Evolutionary conservation across 2,329 filamentous ascomycete species (phyloP).

Genomic region (Aureobasidium sp.): DNA sequence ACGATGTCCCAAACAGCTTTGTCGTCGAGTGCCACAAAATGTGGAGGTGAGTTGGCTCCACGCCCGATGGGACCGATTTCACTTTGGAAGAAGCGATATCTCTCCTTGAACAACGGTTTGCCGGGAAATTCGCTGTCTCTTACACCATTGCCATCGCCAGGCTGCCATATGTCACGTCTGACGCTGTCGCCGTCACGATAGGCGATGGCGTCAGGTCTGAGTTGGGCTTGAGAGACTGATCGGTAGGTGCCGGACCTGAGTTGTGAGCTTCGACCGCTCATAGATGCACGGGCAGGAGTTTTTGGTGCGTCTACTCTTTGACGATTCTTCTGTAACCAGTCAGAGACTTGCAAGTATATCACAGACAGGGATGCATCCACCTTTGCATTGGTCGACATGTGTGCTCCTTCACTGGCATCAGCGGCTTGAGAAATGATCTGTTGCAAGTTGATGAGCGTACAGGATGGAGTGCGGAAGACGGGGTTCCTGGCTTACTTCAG

Average conservation of each 20-base stretch:
- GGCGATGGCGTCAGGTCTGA: not conserved
- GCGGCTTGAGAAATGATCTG: not conserved
- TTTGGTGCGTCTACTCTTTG: not conserved
- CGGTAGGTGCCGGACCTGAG: not conserved
- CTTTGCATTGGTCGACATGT: not conserved
- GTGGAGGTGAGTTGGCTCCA: conserved; percentile 29
- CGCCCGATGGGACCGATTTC: conserved; percentile 26
- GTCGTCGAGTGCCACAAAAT: conserved; percentile 37
- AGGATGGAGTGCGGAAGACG: not conserved
- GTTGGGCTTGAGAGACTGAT: not conserved
- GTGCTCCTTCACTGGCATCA: not conserved
- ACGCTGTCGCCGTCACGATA: conserved; percentile 17
- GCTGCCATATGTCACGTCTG: conserved; percentile 32
- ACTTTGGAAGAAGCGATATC: conserved; percentile 35
- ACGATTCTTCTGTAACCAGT: not conserved
- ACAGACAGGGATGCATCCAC: not conserved
- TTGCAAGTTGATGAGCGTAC: not conserved
- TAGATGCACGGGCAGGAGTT: not conserved
- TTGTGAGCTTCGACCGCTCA: not conserved
- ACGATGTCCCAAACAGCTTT: conserved; percentile 30
- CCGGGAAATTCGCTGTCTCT: conserved; percentile 25
- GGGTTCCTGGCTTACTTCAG: not conserved
- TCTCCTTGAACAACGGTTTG: conserved; percentile 20
- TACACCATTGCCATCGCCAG: conserved; percentile 34
- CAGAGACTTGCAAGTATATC: not conserved